Base-by-base conservation (phyloP, 2,329 filamentous ascomycete species). In the Fusarium decemcellulare region DNA sequence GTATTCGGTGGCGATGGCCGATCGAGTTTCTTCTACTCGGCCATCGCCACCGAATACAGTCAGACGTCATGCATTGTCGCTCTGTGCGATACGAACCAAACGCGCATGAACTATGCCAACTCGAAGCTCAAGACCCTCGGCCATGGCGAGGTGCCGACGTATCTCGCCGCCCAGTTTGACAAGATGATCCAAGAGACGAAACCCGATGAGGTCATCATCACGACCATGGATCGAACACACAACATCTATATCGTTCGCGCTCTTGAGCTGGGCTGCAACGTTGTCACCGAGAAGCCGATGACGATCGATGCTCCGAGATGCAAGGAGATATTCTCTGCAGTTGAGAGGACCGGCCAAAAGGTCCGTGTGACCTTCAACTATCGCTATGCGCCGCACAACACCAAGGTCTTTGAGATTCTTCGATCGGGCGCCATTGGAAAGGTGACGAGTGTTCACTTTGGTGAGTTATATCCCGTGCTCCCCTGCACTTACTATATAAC, bases 261-360 rank as follows among this genome's bases (percentile, higher is more conserved):
- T 0, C 79, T 91, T 51, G 87, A 90, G 65, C 78, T 89, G 1
- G 88, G 88, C 15, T 88, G 87, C 71, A 84, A 86, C 63, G 88
- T 89, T 0, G 81, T 90, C n/a, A 90, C 86, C 0, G 88, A 90
- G 72, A 91, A 91, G 75, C 88, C 88, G 6, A 90, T 90, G 88
- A 90, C 88, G 1, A 87, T 90, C 69, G 87, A 90, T 71, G 85
- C 82, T 1, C 80, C 83, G 2, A 83, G 87, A 3, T 89, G 87
- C 39, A 80, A 77, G 8, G 80, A 83, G 52, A 90, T 90, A 61
- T 83, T 76, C 15, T 68, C 66, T 12, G 74, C 74, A 5, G 74
- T 75, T 0, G 67, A 75, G 23, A 59, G 67, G 43, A 75, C 76
- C 0, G 81, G 79, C 3, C 80, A 83, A 12, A 81, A 82, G 40